Evolutionary conservation across 2,329 filamentous ascomycete genomes (phyloP), one percentile per base, ranked within the genome.

Genomic region (Epichloe amarillans): DNA sequence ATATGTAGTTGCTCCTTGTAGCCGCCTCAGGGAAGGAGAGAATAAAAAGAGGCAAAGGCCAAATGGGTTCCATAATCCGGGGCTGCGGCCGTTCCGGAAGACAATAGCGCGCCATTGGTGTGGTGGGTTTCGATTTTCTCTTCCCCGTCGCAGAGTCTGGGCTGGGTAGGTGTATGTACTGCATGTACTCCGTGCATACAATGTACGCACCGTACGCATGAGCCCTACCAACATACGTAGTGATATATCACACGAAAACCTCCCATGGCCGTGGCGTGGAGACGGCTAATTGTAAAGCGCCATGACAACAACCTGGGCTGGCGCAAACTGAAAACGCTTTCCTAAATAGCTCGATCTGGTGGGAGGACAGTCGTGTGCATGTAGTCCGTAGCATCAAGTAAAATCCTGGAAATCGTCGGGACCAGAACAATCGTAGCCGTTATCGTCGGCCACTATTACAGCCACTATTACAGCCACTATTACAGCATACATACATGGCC

Each of bases 31-130:
- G 19, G 26, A 39, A 38, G 10, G 17, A 46, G 56, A 10, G 39
- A 14, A n/a, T n/a, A 26, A 6, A 14, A 47, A 19, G 23, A 36
- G 37, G 26, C 26, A 46, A 40, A 49, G 17, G 15, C 23, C 33
- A 49, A 49, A 36, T 33, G 37, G 50, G 46, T 51, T 53, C 54
- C 56, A 52, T 58, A 50, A 42, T 53, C 52, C 43, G 40, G 51
- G 53, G 49, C 50, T 37, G 55, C 51, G 52, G 56, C 51, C 53
- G 49, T 54, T 52, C 54, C 56, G 55, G 53, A 54, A 56, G 53
- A 55, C 56, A 57, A 58, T 58, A 58, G 55, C 54, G 53, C 52
- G 33, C 33, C 44, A 39, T 23, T 35, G 47, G 47, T 23, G 47
- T 39, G 51, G 47, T 52, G 51, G 43, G 17, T 39, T 40, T 37